These are phyloP conservation scores for Sparassis latifolia DNA, from an alignment of 1,284 basidiomycete species.

Conservation along the genomic window DNA sequence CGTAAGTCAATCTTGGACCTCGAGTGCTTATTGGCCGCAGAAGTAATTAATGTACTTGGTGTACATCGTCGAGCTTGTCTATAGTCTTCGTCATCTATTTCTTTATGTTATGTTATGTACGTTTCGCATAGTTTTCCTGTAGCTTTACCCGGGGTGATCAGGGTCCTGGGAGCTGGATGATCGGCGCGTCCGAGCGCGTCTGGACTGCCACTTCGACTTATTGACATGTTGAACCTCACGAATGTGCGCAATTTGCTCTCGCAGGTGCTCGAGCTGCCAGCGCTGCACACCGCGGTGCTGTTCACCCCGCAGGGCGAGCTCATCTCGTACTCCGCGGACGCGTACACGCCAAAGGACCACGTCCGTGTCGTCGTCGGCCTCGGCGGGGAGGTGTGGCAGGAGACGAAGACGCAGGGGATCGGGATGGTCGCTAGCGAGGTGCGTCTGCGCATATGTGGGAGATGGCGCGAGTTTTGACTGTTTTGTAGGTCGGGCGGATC, in stretches of 20 bases:
- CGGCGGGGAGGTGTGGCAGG: slow-evolving; percentile 68
- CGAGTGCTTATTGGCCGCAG: no score
- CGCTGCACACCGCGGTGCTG: slow-evolving; percentile 55
- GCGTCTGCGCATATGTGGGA: slow-evolving; percentile 10
- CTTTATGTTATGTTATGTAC: no score
- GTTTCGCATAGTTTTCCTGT: no score
- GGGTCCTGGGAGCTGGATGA: neutral
- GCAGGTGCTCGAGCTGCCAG: slow-evolving; percentile 45
- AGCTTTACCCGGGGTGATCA: no score
- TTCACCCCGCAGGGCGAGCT: slow-evolving; percentile 59
- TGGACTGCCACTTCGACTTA: slow-evolving; percentile 2
- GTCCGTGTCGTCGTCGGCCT: slow-evolving; percentile 65
- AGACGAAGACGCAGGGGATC: slow-evolving; percentile 51
- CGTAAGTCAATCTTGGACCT: no score
- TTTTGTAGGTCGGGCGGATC: slow-evolving; percentile 55
- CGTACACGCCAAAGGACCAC: slow-evolving; percentile 56
- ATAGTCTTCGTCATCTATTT: no score
- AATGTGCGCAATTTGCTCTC: slow-evolving; percentile 53
- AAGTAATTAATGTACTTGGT: no score
- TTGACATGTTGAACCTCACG: slow-evolving; percentile 52
- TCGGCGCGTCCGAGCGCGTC: neutral
- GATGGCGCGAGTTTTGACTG: neutral
- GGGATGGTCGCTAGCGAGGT: slow-evolving; percentile 76
- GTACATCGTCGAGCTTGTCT: no score
- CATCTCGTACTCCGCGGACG: slow-evolving; percentile 47